Evolutionary conservation across 148 eudicot species (phyloP).

Genomic region (Diospyros kaki): DNA sequence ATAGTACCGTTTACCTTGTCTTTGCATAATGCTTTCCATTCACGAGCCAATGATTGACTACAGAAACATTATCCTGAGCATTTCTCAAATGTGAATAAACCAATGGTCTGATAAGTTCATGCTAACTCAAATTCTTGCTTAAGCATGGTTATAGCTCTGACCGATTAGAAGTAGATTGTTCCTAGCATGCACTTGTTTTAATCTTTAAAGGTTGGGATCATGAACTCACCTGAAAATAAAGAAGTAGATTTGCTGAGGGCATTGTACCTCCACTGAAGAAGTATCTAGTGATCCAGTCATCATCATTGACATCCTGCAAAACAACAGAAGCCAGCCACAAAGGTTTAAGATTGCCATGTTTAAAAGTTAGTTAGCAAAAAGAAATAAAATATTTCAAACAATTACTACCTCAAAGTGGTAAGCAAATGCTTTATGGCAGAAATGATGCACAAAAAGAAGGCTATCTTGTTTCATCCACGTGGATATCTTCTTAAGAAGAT

Average conservation of each 20-base stretch:
- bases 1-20: slow-evolving; percentile 55
- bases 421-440: slow-evolving; percentile 91
- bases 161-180: neutral
- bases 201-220: neutral
- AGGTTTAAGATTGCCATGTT: neutral
- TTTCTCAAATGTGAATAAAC: neutral
- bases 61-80: slow-evolving; percentile 82
- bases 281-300: slow-evolving; percentile 92
- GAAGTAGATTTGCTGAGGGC: slow-evolving; percentile 91
- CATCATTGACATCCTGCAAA: slow-evolving; percentile 72
- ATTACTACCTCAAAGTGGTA: slow-evolving; percentile 80
- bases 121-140: neutral
- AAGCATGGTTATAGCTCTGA: too few relatives aligned
- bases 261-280: slow-evolving; percentile 94
- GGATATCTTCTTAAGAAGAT: slow-evolving; percentile 86
- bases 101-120: neutral
- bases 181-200: neutral
- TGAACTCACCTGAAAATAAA: slow-evolving; percentile 79
- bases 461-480: slow-evolving; percentile 81
- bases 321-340: neutral
- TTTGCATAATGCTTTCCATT: slow-evolving; percentile 88
- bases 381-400: neutral
- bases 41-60: slow-evolving; percentile 91
- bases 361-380: neutral
- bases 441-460: slow-evolving; percentile 85